phyloP scores from a whole-genome alignment of 805 yeast species.

The Babjeviella inositovora region DNA sequence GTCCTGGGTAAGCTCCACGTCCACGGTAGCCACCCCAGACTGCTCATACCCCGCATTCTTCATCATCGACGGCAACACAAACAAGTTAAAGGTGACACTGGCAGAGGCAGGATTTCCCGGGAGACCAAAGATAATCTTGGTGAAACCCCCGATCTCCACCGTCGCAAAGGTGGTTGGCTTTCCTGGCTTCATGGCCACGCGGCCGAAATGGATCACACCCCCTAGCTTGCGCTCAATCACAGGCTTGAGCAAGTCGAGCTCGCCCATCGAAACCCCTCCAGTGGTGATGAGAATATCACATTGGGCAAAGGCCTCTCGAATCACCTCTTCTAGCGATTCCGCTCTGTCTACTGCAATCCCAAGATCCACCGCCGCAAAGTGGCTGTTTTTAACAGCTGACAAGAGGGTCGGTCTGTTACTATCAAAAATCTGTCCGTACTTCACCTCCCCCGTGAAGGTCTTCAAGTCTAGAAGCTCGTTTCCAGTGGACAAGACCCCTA shows the following conservation, averaged over 20 bases:
- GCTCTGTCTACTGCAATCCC: slow-evolving; percentile 31
- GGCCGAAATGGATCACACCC: slow-evolving; percentile 32
- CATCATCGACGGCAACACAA: slow-evolving; percentile 26
- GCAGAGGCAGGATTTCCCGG: slow-evolving; percentile 48
- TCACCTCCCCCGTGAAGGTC: slow-evolving; percentile 1
- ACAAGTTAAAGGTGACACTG: slow-evolving; percentile 25
- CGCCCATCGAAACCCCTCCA: slow-evolving; percentile 51
- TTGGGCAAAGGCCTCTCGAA: slow-evolving; percentile 9
- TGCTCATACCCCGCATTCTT: slow-evolving; percentile 14
- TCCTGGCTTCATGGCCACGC: slow-evolving; percentile 46
- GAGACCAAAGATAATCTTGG: slow-evolving; percentile 24
- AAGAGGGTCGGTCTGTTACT: slow-evolving; percentile 30
- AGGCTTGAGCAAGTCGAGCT: slow-evolving; percentile 31
- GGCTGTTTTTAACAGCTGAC: slow-evolving; percentile 14
- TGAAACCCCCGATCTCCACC: slow-evolving; percentile 5
- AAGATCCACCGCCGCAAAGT: slow-evolving; percentile 22
- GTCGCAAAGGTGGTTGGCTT: slow-evolving; percentile 44
- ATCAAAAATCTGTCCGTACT: slow-evolving; percentile 30
- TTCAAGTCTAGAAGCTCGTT: slow-evolving; percentile 24
- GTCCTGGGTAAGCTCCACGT: slow-evolving; percentile 13
- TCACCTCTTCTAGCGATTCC: slow-evolving; percentile 7
- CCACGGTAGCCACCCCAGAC: slow-evolving; percentile 10
- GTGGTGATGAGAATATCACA: slow-evolving; percentile 22
- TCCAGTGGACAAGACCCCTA: slow-evolving; percentile 36
- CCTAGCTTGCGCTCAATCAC: slow-evolving; percentile 20